Conservation (phyloP, 148 eudicot genomes). For the Fagopyrum esculentum region DNA sequence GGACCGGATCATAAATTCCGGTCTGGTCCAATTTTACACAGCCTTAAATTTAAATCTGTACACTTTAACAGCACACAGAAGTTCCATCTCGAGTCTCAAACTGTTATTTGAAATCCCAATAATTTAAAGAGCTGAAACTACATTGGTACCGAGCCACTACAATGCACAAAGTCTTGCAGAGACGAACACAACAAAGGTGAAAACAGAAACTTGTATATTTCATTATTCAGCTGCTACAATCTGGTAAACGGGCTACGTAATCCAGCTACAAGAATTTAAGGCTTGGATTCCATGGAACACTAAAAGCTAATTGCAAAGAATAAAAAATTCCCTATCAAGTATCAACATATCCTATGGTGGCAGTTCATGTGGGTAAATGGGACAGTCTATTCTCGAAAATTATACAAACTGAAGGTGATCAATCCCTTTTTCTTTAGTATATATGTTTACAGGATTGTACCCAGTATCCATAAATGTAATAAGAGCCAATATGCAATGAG, state of each 20-base stretch:
- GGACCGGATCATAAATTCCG: too few species aligned
- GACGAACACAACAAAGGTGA: neutral
- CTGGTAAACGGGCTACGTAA: neutral
- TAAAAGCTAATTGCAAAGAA: slow-evolving; percentile 11
- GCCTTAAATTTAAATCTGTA: too few species aligned
- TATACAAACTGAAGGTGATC: slow-evolving; percentile 1
- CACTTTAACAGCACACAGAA: neutral
- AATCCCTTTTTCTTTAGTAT: neutral
- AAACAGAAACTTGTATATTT: neutral
- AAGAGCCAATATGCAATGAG: slow-evolving; percentile 78
- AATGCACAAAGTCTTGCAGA: neutral
- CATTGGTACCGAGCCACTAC: neutral
- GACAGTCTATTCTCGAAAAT: neutral
- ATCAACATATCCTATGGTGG: slow-evolving; percentile 11
- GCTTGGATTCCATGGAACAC: slow-evolving; percentile 1
- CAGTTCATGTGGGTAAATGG: neutral
- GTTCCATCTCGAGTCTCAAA: neutral
- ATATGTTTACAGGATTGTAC: slow-evolving; percentile 55
- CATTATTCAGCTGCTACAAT: neutral
- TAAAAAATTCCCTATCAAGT: slow-evolving; percentile 10
- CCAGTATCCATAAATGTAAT: slow-evolving; percentile 79
- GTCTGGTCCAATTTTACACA: too few species aligned
- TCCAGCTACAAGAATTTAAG: slow-evolving; percentile 5
- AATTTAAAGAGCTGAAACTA: neutral
- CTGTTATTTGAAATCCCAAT: neutral